phyloP scores from a whole-genome alignment of 164 flowering plant species.

The Piper betle region DNA sequence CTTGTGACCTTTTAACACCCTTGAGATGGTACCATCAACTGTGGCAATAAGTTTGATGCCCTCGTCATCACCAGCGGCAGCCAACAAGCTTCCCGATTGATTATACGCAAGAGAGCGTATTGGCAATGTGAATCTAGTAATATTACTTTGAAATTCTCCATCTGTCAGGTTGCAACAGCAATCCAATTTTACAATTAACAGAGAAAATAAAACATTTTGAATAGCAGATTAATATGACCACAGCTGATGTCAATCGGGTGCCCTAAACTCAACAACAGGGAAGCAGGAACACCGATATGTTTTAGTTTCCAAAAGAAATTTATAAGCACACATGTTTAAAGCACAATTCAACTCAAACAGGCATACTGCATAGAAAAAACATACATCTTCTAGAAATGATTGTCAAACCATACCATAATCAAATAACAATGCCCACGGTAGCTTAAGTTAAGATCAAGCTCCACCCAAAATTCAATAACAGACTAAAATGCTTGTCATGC shows the following conservation, averaged over 20 bases:
- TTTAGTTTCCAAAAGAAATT: too few relatives aligned
- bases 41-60: slow-evolving; percentile 89
- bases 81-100: slow-evolving; percentile 80
- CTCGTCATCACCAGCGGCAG: slow-evolving; percentile 98
- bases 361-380: too few relatives aligned
- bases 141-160: slow-evolving; percentile 86
- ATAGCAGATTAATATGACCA: too few relatives aligned
- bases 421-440: background rate
- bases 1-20: slow-evolving; percentile 90
- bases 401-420: too few relatives aligned
- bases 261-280: background rate
- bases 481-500: background rate
- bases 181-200: background rate
- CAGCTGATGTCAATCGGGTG: too few relatives aligned
- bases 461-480: background rate
- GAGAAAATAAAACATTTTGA: background rate
- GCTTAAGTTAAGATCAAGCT: background rate
- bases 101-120: slow-evolving; percentile 82
- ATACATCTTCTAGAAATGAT: too few relatives aligned
- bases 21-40: slow-evolving; percentile 80
- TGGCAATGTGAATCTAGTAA: slow-evolving; percentile 91
- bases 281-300: too few relatives aligned
- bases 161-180: slow-evolving; percentile 22
- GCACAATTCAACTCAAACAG: too few relatives aligned
- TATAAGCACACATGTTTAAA: too few relatives aligned